These are phyloP conservation scores for Lupinus albus DNA, from an alignment of 306 rosid genomes.

Conservation along the genomic window DNA sequence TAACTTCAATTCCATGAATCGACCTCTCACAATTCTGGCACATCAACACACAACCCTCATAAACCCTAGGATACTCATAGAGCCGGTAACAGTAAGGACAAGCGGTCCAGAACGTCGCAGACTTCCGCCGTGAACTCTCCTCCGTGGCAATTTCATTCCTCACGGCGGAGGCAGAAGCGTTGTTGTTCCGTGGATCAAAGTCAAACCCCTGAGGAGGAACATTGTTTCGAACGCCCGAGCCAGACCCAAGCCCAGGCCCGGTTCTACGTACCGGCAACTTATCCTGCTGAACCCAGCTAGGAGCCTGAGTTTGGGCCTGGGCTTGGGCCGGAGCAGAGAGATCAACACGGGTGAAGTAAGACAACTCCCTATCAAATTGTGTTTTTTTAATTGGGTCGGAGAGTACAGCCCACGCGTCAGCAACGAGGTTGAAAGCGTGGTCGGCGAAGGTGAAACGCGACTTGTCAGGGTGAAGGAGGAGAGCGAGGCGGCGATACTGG, in stretches of 20 bases:
- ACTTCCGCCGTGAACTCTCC: conserved; percentile 45
- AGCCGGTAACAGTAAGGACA: conserved; percentile 90
- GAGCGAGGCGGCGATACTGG: conserved; percentile 82
- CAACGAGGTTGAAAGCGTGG: conserved; percentile 82
- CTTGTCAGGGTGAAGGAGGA: conserved; percentile 92
- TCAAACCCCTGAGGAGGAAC: neutral
- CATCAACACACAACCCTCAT: conserved; percentile 69
- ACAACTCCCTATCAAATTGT: conserved; percentile 63
- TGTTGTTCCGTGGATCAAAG: conserved; percentile 2
- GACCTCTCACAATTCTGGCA: conserved; percentile 83
- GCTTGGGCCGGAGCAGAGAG: conserved; percentile 36
- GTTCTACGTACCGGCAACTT: conserved; percentile 58
- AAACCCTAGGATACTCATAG: conserved; percentile 79
- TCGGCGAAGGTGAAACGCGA: conserved; percentile 65
- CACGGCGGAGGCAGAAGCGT: neutral
- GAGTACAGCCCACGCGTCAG: conserved; percentile 82
- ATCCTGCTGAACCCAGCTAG: conserved; percentile 56
- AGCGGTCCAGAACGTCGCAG: conserved; percentile 77
- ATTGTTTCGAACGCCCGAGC: conserved; percentile 6
- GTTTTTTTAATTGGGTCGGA: conserved; percentile 66
- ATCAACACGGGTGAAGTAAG: conserved; percentile 56
- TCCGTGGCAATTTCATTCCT: conserved; percentile 34
- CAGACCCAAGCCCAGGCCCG: conserved; percentile 31
- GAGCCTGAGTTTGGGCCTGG: conserved; percentile 33
- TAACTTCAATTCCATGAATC: conserved; percentile 64